Evolutionary conservation across 257 asterid genomes (phyloP).

Genomic region (Parsonsia alboflavescens): DNA sequence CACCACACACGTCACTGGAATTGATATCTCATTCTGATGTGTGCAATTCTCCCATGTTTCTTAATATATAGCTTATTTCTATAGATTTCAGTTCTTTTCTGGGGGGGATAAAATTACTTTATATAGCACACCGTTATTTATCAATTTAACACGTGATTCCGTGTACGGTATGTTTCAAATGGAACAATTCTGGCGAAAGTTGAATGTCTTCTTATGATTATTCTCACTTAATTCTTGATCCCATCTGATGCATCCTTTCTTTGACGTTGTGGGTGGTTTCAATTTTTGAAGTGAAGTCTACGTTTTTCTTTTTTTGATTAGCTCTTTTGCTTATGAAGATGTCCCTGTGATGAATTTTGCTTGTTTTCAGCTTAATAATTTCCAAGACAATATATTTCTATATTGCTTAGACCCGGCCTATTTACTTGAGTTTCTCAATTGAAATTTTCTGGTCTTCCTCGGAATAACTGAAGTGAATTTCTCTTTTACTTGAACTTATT

Average conservation of each 20-base stretch:
- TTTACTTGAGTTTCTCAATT: neutral
- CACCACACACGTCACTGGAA: neutral
- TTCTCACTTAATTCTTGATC: neutral
- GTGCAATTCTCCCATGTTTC: neutral
- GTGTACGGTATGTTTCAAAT: neutral
- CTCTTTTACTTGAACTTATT: neutral
- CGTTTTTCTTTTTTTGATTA: neutral
- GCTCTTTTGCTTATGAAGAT: slow-evolving; percentile 11
- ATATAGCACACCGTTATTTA: neutral
- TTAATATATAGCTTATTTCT: neutral
- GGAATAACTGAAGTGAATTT: neutral
- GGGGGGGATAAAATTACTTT: neutral
- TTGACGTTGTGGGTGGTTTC: neutral
- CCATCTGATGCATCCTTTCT: neutral
- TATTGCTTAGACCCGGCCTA: neutral
- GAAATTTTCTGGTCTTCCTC: slow-evolving; percentile 1
- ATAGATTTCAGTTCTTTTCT: neutral
- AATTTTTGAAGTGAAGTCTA: neutral
- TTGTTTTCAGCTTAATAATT: slow-evolving; percentile 12
- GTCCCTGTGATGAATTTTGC: slow-evolving; percentile 7
- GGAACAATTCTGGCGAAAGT: neutral
- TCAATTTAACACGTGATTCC: slow-evolving; percentile 1
- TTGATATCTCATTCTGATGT: neutral
- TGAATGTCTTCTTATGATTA: neutral
- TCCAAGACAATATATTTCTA: neutral